Evolutionary conservation across 106 monocot genomes (phyloP), one percentile per base, ranked within the genome.

Genomic region (Acanthochlamys bracteata): DNA sequence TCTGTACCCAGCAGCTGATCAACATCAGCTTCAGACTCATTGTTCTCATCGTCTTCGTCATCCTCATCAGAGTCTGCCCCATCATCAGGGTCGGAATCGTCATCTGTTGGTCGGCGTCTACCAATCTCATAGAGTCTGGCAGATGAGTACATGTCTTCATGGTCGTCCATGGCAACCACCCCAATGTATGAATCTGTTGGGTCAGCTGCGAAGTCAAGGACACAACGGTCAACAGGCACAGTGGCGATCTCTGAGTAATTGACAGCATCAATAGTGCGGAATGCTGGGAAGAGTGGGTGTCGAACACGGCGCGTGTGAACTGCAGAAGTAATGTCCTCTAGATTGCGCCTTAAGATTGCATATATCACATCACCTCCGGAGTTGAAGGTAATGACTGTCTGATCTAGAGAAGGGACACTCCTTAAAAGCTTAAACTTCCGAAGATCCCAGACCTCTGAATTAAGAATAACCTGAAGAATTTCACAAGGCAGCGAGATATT

Each of bases 401-500:
- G 98, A 55, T 92, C 98, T 21, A 98, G 69, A 12, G 88, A 92
- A 20, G 92, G 84, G 13, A 98, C 98, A 25, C 82, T 92, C 45
- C 98, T 63, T 19, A 98, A 71, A 33, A 98, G 85, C 70, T 83
- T 98, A 42, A 92, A 89, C 40, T 92, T 98, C 8, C 98, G 72
- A 20, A 98, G 82, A 69, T 98, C 98, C 98, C 92, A 98, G 46
- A 98, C 98, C 57, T 98, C 98, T 9, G 98, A 98, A 58, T 98
- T 98, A 57, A 98, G 68, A 53, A 98, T 92, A 2, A 98, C 88
- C 98, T 98, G 59, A 75, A 43, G 49, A 25, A 56, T 41, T 26
- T 2, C 41, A 4, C 13, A 73, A n/a, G n/a, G n/a, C n/a, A n/a
- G n/a, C n/a, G n/a, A n/a, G n/a, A n/a, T n/a, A n/a, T n/a, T n/a